phyloP scores from a whole-genome alignment of 805 yeast genomes.

The Candida insectorum region DNA sequence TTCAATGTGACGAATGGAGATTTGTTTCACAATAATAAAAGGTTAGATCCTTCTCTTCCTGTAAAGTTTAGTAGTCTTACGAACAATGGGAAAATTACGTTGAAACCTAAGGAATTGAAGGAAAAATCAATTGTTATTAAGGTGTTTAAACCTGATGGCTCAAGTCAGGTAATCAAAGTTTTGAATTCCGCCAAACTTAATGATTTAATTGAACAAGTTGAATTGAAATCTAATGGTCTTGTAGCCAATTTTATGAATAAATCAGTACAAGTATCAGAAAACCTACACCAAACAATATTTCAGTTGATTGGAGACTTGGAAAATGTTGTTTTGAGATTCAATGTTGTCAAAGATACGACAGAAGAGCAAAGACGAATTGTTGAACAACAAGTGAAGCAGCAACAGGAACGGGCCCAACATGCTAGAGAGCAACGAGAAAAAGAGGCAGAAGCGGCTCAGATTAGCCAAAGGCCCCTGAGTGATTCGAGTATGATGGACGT shows the following conservation, averaged over 20 bases:
- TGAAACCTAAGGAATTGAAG: constrained; percentile 14
- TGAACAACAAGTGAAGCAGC: constrained; percentile 16
- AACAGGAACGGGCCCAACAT: constrained; percentile 9
- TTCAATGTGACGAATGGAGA: constrained; percentile 26
- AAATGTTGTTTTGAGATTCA: constrained; percentile 25
- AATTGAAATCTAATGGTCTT: background rate
- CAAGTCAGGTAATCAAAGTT: constrained; percentile 4
- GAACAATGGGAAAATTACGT: constrained; percentile 30
- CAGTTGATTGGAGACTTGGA: constrained; percentile 18
- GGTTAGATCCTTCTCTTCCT: constrained; percentile 29
- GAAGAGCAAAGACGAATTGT: constrained; percentile 21
- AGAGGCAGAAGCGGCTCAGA: background rate
- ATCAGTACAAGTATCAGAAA: constrained; percentile 1
- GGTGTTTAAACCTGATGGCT: constrained; percentile 4
- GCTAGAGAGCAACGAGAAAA: constrained; percentile 2
- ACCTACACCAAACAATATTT: background rate
- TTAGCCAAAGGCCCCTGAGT: too few relatives aligned
- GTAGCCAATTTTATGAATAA: constrained; percentile 1
- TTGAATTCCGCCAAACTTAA: constrained; percentile 3
- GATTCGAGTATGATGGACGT: too few relatives aligned
- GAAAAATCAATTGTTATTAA: constrained; percentile 6
- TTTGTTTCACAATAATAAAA: constrained; percentile 25
- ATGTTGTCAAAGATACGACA: constrained; percentile 12
- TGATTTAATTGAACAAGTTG: background rate
- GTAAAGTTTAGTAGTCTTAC: constrained; percentile 28